phyloP scores from a whole-genome alignment of 345 rosid genomes.

The Euphorbia peplus region DNA sequence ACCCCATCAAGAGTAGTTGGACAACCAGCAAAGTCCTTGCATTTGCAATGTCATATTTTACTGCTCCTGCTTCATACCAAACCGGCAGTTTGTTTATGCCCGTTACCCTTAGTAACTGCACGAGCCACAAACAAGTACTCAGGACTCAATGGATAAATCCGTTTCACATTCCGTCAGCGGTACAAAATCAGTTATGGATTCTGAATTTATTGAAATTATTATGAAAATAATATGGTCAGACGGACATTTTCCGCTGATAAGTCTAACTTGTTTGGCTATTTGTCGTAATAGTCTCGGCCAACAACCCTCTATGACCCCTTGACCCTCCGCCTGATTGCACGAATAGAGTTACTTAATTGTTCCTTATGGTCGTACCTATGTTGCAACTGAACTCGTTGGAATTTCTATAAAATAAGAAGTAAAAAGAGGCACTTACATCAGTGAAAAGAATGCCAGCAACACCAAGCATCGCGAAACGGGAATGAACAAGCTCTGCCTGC shows the following conservation, averaged over 20 bases:
- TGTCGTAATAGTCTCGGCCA: too few species aligned
- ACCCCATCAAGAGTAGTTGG: conserved; percentile 91
- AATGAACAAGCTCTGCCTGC: conserved; percentile 89
- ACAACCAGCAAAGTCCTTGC: conserved; percentile 63
- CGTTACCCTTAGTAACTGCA: conserved; percentile 72
- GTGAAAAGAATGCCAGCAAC: conserved; percentile 92
- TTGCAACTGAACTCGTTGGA: too few species aligned
- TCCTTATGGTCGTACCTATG: not conserved
- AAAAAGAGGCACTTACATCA: conserved; percentile 44
- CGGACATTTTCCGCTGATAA: too few species aligned
- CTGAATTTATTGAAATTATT: too few species aligned
- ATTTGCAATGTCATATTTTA: conserved; percentile 66
- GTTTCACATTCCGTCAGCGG: too few species aligned
- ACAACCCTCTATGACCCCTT: too few species aligned
- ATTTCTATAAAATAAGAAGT: too few species aligned
- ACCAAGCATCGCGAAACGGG: conserved; percentile 94
- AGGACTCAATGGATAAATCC: too few species aligned
- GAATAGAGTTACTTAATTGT: not conserved
- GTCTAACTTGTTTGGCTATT: too few species aligned
- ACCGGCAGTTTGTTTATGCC: conserved; percentile 70
- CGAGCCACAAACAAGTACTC: not conserved
- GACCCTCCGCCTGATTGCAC: too few species aligned
- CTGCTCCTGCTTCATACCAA: conserved; percentile 95
- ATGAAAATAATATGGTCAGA: too few species aligned
- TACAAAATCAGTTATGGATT: too few species aligned